Percentiles rank a stretch among this genome's conserved stretches.
Conservation (phyloP, 805 yeast genomes). For the Kodamaea laetipori region DNA sequence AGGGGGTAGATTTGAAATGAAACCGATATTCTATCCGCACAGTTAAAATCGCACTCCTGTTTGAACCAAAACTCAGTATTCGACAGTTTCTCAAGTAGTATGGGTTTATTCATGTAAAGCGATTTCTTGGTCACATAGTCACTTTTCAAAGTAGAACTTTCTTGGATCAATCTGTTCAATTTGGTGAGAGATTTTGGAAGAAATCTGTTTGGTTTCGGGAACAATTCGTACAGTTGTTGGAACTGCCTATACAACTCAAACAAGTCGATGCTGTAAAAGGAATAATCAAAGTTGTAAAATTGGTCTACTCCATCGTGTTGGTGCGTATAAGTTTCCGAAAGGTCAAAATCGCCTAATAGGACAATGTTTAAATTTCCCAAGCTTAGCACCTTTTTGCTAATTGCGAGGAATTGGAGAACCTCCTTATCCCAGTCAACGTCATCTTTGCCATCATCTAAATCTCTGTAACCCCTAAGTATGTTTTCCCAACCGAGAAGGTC, state of each 20-base stretch:
- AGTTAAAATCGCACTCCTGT: conserved; percentile 6
- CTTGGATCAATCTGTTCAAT: conserved; percentile 23
- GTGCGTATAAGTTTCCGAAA: background rate
- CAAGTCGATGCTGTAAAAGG: background rate
- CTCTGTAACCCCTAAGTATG: conserved; percentile 45
- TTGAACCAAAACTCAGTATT: conserved; percentile 57
- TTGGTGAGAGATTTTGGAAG: conserved; percentile 37
- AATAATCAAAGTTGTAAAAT: background rate
- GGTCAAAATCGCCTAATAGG: conserved; percentile 18
- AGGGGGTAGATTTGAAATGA: conserved; percentile 49
- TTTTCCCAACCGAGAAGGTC: conserved; percentile 33
- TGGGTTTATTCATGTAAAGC: conserved; percentile 33
- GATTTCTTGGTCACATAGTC: conserved; percentile 29
- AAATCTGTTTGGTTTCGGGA: conserved; percentile 21
- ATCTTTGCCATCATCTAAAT: conserved; percentile 23
- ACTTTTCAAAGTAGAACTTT: background rate
- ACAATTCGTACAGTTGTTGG: conserved; percentile 21
- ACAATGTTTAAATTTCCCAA: conserved; percentile 27
- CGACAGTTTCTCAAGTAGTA: conserved; percentile 33
- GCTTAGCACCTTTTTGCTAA: conserved; percentile 11
- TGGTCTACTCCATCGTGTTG: background rate
- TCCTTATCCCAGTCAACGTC: conserved; percentile 5
- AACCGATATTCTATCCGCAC: conserved; percentile 34
- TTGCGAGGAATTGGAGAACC: background rate
- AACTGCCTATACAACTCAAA: conserved; percentile 1